phyloP scores from a whole-genome alignment of 257 asterid species.

The Misopates orontium region DNA sequence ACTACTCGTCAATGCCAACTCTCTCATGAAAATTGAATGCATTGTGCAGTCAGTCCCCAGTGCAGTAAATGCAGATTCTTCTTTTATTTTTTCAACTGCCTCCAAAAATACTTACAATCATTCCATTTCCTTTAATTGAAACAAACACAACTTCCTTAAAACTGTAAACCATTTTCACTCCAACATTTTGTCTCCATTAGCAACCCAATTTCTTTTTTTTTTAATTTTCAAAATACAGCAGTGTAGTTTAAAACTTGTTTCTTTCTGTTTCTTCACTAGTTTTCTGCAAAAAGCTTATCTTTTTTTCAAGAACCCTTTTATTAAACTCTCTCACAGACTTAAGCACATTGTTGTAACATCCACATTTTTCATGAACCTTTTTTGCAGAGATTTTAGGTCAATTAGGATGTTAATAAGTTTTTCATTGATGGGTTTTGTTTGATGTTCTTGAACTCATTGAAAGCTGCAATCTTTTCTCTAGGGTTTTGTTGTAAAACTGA shows the following conservation, averaged over 20 bases:
- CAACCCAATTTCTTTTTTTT: background rate
- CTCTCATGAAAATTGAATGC: conserved; percentile 13
- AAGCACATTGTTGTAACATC: too few relatives aligned
- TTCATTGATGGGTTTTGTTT: conserved; percentile 6
- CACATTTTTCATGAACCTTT: too few relatives aligned
- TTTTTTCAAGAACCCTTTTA: background rate
- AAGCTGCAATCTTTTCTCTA: conserved; percentile 23
- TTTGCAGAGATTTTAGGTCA: background rate
- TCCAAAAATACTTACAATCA: conserved; percentile 12
- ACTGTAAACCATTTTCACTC: too few relatives aligned
- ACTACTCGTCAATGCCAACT: background rate
- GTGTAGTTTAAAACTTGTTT: too few relatives aligned
- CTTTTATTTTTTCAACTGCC: conserved; percentile 29
- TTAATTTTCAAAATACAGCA: too few relatives aligned
- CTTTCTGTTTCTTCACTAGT: too few relatives aligned
- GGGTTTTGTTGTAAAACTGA: conserved; percentile 31
- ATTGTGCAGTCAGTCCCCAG: background rate
- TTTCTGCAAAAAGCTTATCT: background rate
- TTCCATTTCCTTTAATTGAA: conserved; percentile 10
- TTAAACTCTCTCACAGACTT: too few relatives aligned
- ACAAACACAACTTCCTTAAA: background rate
- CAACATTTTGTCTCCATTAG: background rate
- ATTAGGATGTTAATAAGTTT: conserved; percentile 4
- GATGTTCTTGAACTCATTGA: conserved; percentile 10
- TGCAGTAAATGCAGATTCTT: conserved; percentile 33